Conservation (phyloP, 2,329 filamentous ascomycete genomes). For the Sporothrix curviconia region DNA sequence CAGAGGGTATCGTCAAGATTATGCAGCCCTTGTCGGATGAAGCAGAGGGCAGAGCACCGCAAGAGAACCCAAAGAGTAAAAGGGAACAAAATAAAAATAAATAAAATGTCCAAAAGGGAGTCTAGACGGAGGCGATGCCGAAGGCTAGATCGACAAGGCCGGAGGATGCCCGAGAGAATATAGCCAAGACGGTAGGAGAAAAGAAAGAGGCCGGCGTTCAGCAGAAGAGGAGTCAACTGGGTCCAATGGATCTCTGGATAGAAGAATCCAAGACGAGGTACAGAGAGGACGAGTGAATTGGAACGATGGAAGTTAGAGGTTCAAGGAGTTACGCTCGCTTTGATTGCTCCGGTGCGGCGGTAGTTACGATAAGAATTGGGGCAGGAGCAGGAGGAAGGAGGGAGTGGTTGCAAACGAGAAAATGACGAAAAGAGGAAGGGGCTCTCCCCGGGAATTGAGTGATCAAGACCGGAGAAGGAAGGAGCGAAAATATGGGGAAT, state of each 20-base stretch:
- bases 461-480: neutral
- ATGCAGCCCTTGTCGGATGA: neutral
- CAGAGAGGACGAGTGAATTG: too few relatives aligned
- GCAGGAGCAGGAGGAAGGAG: neutral
- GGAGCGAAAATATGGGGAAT: neutral
- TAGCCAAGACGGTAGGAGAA: neutral
- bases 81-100: neutral
- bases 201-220: neutral
- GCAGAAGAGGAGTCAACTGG: too few relatives aligned
- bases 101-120: neutral
- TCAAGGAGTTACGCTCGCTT: constrained; percentile 5
- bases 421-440: constrained; percentile 1
- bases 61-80: neutral
- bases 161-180: neutral
- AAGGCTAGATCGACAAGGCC: neutral
- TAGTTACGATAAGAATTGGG: neutral
- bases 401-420: neutral
- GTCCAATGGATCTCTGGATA: too few relatives aligned
- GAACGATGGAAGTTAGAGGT: neutral
- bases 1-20: neutral
- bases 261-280: too few relatives aligned
- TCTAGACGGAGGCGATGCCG: neutral
- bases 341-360: constrained; percentile 8
- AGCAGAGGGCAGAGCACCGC: neutral
- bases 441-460: neutral